Evolutionary conservation across 345 rosid species (phyloP).

Genomic region (Arabis hirsuta): DNA sequence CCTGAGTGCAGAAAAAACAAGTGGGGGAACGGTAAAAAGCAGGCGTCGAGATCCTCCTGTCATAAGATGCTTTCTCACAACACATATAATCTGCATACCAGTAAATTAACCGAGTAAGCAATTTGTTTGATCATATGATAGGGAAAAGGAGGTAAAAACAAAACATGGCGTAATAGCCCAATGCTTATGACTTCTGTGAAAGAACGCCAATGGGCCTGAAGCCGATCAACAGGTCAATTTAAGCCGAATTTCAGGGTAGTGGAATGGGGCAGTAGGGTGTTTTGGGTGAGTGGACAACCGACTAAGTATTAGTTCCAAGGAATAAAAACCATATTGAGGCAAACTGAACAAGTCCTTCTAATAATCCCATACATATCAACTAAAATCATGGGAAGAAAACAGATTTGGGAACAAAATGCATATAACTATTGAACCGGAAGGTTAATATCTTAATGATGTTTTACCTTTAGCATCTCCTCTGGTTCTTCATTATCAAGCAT

Average conservation of each 20-base stretch:
- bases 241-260: not conserved
- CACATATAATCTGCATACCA: constrained; percentile 68
- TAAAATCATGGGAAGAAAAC: constrained; percentile 10
- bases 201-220: not conserved
- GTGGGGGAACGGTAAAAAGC: constrained; percentile 75
- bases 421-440: constrained; percentile 17
- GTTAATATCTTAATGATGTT: not conserved
- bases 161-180: constrained; percentile 21
- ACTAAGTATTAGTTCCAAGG: constrained; percentile 14
- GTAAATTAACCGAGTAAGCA: constrained; percentile 2
- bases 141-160: not conserved
- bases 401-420: not conserved
- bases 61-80: constrained; percentile 74
- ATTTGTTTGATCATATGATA: constrained; percentile 1
- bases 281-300: not conserved
- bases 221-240: constrained; percentile 9
- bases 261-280: not conserved
- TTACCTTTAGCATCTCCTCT: constrained; percentile 89
- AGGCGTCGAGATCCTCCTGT: constrained; percentile 75
- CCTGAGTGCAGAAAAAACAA: constrained; percentile 77
- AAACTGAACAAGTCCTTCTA: not conserved
- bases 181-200: constrained; percentile 1
- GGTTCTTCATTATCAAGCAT: constrained; percentile 77
- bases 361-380: not conserved
- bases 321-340: not conserved